Conservation (phyloP, 768 basidiomycete genomes). For the Russula brevipes region DNA sequence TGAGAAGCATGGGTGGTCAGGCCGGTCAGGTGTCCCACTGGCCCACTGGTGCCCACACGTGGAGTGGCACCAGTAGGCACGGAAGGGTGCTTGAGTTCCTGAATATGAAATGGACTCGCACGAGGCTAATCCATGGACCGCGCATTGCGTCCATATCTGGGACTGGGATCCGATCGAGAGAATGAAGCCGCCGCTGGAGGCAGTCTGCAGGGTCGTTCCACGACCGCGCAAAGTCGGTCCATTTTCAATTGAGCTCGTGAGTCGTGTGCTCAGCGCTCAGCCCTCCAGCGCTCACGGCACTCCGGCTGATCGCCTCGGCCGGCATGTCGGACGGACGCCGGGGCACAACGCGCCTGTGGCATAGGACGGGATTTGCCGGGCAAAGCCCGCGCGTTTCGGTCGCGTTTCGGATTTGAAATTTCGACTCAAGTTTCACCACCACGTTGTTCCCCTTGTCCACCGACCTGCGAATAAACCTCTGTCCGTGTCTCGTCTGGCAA, state of each 20-base stretch:
- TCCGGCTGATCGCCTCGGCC: neutral
- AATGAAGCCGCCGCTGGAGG: neutral
- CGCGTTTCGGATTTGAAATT: neutral
- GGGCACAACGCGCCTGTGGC: constrained; percentile 16
- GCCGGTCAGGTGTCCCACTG: constrained; percentile 15
- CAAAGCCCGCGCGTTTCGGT: neutral
- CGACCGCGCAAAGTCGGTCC: neutral
- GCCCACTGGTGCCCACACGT: constrained; percentile 8
- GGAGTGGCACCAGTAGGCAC: constrained; percentile 8
- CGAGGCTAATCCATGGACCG: constrained; percentile 16
- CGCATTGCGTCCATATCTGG: constrained; percentile 1
- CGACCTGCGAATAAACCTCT: constrained; percentile 14
- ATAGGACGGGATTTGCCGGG: constrained; percentile 8
- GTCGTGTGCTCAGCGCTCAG: neutral
- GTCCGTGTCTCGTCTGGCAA: constrained; percentile 1
- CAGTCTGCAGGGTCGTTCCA: constrained; percentile 3
- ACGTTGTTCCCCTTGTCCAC: neutral
- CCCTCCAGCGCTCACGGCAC: too few relatives aligned
- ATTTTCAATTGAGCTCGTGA: neutral
- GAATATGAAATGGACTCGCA: constrained; percentile 15
- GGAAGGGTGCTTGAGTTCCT: constrained; percentile 13
- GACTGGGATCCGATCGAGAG: neutral
- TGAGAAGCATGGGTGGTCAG: neutral
- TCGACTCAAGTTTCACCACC: neutral
- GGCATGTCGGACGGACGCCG: neutral